Conservation (phyloP, 108 stramenopile species). For the Stephanodiscus triporus region DNA sequence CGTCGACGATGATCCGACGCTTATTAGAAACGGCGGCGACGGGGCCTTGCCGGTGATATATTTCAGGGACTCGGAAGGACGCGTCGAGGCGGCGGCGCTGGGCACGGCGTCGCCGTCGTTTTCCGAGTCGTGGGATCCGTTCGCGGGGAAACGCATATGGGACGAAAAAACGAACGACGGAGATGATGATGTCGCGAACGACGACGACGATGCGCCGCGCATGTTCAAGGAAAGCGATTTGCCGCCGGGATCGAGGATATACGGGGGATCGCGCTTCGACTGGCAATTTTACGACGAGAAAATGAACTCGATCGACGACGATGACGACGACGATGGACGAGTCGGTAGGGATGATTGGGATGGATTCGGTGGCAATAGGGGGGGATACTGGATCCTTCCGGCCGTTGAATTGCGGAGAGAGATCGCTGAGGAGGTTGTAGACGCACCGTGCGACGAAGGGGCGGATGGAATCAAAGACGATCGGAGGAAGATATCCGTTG, state of each 20-base stretch:
- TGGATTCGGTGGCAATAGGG: constrained; percentile 62
- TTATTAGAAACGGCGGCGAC: too few species aligned
- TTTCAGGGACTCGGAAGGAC: constrained; percentile 62
- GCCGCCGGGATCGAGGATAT: constrained; percentile 54
- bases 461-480: constrained; percentile 2
- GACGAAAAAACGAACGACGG: constrained; percentile 26
- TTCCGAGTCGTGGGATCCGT: constrained; percentile 54
- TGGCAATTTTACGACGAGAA: constrained; percentile 32
- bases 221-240: constrained; percentile 47
- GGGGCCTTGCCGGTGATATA: constrained; percentile 48
- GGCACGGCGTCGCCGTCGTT: constrained; percentile 38
- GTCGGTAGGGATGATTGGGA: constrained; percentile 65
- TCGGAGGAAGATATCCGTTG: constrained; percentile 2
- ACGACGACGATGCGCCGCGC: not conserved
- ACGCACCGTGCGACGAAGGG: not conserved
- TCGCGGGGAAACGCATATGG: constrained; percentile 56
- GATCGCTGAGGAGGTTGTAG: not conserved
- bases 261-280: constrained; percentile 81
- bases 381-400: constrained; percentile 72
- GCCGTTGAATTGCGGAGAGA: constrained; percentile 68
- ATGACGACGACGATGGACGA: not conserved
- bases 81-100: constrained; percentile 61
- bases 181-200: not conserved
- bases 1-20: too few species aligned
- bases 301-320: not conserved